A percentile compares a stretch with the other conserved stretches of the same genome.
Conservation (phyloP, 2,329 filamentous ascomycete genomes). For the Trichoderma sp. region DNA sequence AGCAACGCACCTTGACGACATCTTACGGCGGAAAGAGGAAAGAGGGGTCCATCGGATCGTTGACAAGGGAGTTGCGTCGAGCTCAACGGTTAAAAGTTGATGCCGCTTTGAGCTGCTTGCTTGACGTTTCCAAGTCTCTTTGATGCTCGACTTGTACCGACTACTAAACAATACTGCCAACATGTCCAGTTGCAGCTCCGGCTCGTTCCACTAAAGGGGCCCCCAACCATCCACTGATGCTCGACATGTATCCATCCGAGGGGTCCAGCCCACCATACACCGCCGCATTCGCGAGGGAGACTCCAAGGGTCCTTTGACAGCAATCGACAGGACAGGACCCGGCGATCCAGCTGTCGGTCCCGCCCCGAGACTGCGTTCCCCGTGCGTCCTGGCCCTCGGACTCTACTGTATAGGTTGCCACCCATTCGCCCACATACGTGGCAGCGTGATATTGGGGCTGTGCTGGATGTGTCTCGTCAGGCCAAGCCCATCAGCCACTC, state of each 20-base stretch:
- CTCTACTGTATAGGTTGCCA: constrained; percentile 11
- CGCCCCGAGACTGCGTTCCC: constrained; percentile 2
- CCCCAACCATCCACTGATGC: neutral
- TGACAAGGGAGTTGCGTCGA: neutral
- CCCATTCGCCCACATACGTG: constrained; percentile 22
- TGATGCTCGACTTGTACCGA: neutral
- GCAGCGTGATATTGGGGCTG: constrained; percentile 29
- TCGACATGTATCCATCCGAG: constrained; percentile 4
- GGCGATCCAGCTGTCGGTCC: neutral
- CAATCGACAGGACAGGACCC: constrained; percentile 7
- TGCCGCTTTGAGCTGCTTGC: neutral
- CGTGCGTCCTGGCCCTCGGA: neutral
- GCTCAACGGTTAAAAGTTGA: neutral
- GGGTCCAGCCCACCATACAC: constrained; percentile 13
- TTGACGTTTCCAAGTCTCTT: neutral
- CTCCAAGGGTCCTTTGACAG: neutral
- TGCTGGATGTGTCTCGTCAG: neutral
- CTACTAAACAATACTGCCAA: neutral
- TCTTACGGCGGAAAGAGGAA: constrained; percentile 8
- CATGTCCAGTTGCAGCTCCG: neutral
- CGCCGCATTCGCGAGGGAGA: constrained; percentile 3
- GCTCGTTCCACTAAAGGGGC: neutral
- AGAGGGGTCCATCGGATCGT: constrained; percentile 6
- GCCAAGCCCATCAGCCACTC: constrained; percentile 26
- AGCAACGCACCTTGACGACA: constrained; percentile 1